Percentiles rank a stretch among this genome's conserved stretches.
phyloP scores from a whole-genome alignment of 2,329 filamentous ascomycete genomes.

The Cladosporium sp. region DNA sequence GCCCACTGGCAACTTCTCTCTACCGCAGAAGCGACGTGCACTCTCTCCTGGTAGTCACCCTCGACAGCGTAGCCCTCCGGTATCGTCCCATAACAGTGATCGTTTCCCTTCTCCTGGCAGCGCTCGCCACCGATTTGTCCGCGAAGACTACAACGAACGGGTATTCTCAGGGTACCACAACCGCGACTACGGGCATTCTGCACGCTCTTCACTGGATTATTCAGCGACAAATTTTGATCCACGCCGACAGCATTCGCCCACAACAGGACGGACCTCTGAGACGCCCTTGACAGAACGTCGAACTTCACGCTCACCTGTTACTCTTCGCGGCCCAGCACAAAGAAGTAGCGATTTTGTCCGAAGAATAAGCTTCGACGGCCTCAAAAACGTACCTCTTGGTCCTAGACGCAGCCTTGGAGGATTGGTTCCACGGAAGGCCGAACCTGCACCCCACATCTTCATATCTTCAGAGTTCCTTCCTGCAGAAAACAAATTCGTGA shows the following conservation, averaged over 20 bases:
- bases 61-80: not conserved
- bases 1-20: not conserved
- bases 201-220: not conserved
- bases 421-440: too few relatives aligned
- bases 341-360: not conserved
- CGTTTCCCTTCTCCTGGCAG: slow-evolving; percentile 1
- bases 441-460: slow-evolving; percentile 22
- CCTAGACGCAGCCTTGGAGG: slow-evolving; percentile 4
- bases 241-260: not conserved
- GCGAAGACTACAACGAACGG: not conserved
- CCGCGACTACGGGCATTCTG: not conserved
- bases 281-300: too few relatives aligned
- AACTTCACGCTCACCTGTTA: not conserved
- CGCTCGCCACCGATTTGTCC: slow-evolving; percentile 11
- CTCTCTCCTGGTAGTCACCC: not conserved
- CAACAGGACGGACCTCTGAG: not conserved
- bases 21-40: not conserved
- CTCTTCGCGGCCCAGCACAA: not conserved
- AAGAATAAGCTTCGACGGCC: slow-evolving; percentile 17
- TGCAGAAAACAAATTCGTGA: slow-evolving; percentile 3
- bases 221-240: not conserved
- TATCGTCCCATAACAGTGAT: not conserved
- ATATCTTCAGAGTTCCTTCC: slow-evolving; percentile 21
- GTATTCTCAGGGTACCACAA: not conserved
- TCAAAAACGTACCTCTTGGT: slow-evolving; percentile 19